Evolutionary conservation across 495 filamentous ascomycete genomes (phyloP), one percentile per base, ranked within the genome.

Genomic region (Daldinia concentrica): DNA sequence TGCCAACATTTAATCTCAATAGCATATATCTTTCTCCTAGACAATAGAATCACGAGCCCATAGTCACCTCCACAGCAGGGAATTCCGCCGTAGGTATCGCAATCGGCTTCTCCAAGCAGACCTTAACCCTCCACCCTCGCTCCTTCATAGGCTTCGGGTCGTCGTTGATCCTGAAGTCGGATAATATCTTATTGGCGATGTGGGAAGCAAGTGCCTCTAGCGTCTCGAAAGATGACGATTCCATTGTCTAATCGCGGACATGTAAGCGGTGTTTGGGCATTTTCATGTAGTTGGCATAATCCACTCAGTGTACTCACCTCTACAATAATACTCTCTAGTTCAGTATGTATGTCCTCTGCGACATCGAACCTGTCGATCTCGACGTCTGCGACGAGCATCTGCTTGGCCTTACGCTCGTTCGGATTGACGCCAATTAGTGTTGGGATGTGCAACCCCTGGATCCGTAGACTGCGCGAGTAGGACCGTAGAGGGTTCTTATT

Each of bases 401-500:
- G 89, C 80, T 86, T 89, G 26, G 78, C 80, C 22, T 62, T 19
- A 51, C 88, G 71, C 79, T 91, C 89, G 71, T 90, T 85, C 1
- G 67, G 48, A 68, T 91, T 90, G 9, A 91, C 80, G 2, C 89
- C 89, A 27, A 91, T 81, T 37, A 91, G 63, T 19, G 84, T 84
- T 54, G 89, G 86, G 15, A 90, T 77, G n/a, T 79, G 79, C 22
- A 91, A 67, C 30, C 83, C 80, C 64, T 81, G 71, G 19, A 86
- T 68, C 5, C 68, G 56, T 50, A 83, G 56, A 48, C 69, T 69
- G n/a, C 78, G 57, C 7, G 74, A 74, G 34, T 72, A 78, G 58
- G 74, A 73, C 22, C 56, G 73, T 27, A 75, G 50, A 7, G 66
- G 73, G 55, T 75, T 73, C 57, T 45, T 69, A 17, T 19, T 56